Percentiles rank a stretch among this genome's conserved stretches.
phyloP scores from a whole-genome alignment of 257 asterid genomes.

The Ballota nigra region DNA sequence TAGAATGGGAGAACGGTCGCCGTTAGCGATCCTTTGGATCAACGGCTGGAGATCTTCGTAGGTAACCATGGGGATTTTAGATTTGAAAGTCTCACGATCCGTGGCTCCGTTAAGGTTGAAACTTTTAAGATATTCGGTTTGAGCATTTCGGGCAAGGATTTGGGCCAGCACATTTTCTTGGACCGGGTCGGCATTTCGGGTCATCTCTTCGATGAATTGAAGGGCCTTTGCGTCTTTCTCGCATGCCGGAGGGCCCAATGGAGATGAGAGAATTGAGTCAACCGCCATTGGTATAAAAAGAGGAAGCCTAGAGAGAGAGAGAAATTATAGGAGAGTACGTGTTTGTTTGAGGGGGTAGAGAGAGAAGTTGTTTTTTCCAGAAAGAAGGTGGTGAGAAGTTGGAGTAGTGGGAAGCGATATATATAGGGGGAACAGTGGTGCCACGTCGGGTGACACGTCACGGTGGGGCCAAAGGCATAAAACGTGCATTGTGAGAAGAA shows the following conservation, averaged over 20 bases:
- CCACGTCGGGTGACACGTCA: slow-evolving; percentile 55
- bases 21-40: slow-evolving; percentile 86
- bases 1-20: slow-evolving; percentile 81
- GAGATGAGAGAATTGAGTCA: slow-evolving; percentile 72
- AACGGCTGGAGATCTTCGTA: slow-evolving; percentile 91
- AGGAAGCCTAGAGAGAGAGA: not conserved
- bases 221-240: slow-evolving; percentile 89
- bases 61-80: slow-evolving; percentile 70
- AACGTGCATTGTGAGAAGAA: slow-evolving; percentile 25
- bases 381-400: slow-evolving; percentile 24
- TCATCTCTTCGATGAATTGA: slow-evolving; percentile 86
- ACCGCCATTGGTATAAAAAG: slow-evolving; percentile 54
- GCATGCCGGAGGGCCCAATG: slow-evolving; percentile 83
- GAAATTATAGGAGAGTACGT: not conserved
- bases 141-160: slow-evolving; percentile 61
- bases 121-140: slow-evolving; percentile 65
- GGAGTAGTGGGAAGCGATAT: slow-evolving; percentile 33
- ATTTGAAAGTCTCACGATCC: slow-evolving; percentile 66
- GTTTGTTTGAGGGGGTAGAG: not conserved
- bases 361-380: not conserved
- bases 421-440: slow-evolving; percentile 38
- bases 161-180: slow-evolving; percentile 66
- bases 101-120: slow-evolving; percentile 59
- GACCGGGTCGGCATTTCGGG: slow-evolving; percentile 75
- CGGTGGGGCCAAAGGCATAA: slow-evolving; percentile 25